Evolutionary conservation across 768 basidiomycete species (phyloP).

Genomic region (Pleurotus eryngii): DNA sequence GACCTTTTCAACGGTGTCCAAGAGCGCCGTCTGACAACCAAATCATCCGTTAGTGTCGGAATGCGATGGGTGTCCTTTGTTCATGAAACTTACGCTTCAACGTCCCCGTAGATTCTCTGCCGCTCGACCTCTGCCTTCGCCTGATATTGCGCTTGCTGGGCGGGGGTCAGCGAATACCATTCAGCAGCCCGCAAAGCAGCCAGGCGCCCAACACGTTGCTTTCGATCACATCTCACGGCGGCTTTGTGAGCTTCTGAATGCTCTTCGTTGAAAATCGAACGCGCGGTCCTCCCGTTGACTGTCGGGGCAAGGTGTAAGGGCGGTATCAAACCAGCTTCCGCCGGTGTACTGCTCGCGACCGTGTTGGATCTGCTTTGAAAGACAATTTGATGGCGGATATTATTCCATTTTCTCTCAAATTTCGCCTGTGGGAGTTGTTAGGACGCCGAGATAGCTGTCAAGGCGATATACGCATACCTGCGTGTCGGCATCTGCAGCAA

Average conservation of each 20-base stretch:
- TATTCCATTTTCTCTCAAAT: neutral
- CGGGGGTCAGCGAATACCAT: neutral
- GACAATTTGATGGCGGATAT: neutral
- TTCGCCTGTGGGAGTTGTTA: neutral
- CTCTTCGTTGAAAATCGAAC: neutral
- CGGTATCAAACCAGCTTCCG: neutral
- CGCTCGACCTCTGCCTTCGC: neutral
- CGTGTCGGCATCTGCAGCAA: neutral
- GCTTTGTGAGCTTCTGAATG: neutral
- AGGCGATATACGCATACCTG: neutral
- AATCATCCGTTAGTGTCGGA: no score
- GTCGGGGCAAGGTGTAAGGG: neutral
- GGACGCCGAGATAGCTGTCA: neutral
- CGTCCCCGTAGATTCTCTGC: neutral
- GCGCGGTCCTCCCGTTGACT: neutral
- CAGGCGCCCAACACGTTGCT: neutral
- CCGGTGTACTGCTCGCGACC: neutral
- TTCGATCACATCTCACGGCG: neutral
- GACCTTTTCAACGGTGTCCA: neutral
- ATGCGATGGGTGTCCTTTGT: no score
- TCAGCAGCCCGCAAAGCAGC: neutral
- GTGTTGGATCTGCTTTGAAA: neutral
- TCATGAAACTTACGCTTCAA: neutral
- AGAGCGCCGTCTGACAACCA: neutral
- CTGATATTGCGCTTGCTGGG: neutral